These are phyloP conservation scores for Mycena indigotica DNA, from an alignment of 768 basidiomycete species.

Conservation along the genomic window DNA sequence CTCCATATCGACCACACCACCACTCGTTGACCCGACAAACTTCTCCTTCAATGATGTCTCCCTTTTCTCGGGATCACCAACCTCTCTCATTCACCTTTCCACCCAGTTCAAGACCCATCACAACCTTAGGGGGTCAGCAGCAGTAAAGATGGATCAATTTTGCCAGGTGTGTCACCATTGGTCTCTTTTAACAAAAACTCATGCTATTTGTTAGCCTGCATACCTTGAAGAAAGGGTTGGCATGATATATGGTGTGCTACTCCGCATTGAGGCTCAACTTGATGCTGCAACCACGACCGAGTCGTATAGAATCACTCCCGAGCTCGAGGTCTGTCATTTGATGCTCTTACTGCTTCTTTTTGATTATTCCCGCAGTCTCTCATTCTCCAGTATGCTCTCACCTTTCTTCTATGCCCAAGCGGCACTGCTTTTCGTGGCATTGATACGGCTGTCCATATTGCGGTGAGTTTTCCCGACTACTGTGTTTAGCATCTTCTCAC, in stretches of 20 bases:
- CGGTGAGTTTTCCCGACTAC: background rate
- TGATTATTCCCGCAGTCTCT: too few relatives aligned
- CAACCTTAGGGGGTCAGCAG: background rate
- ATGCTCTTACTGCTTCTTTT: background rate
- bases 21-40: too few relatives aligned
- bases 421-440: background rate
- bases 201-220: background rate
- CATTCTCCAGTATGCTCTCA: background rate
- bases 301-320: background rate
- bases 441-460: background rate
- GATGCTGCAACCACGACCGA: background rate
- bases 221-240: background rate
- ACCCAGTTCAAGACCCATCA: background rate
- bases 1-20: too few relatives aligned
- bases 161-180: background rate
- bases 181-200: background rate
- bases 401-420: background rate
- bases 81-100: background rate
- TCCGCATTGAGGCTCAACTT: background rate
- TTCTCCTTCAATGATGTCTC: too few relatives aligned
- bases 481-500: background rate
- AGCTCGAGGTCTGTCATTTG: background rate
- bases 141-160: background rate
- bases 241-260: background rate
- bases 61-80: too few relatives aligned